Evolutionary conservation across 2,329 filamentous ascomycete genomes (phyloP).

Genomic region (Colletotrichum cereale): DNA sequence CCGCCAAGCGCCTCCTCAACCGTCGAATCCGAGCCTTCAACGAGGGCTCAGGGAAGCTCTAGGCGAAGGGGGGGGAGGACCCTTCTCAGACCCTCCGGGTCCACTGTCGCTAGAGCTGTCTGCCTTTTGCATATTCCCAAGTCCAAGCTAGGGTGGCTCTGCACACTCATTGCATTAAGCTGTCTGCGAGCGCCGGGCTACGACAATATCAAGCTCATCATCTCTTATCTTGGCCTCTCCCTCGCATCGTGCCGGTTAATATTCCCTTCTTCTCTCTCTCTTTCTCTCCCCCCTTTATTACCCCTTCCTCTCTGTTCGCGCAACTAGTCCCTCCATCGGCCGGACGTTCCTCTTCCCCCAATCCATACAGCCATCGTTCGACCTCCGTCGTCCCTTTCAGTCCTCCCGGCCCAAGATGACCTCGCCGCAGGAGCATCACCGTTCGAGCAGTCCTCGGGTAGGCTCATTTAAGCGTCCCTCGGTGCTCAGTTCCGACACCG

Average conservation of each 20-base stretch:
- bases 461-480: conserved; percentile 44
- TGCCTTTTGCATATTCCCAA: neutral
- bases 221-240: conserved; percentile 37
- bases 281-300: conserved; percentile 11
- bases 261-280: conserved; percentile 1
- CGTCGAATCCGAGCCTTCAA: conserved; percentile 22
- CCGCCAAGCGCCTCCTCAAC: conserved; percentile 26
- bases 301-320: neutral
- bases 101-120: conserved; percentile 22
- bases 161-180: conserved; percentile 10
- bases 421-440: conserved; percentile 33
- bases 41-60: conserved; percentile 6
- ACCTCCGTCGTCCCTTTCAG: conserved; percentile 8
- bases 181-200: conserved; percentile 4
- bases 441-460: conserved; percentile 35
- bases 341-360: neutral
- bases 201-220: conserved; percentile 39
- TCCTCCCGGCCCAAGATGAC: conserved; percentile 28
- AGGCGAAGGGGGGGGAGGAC: conserved; percentile 2
- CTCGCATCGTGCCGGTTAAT: conserved; percentile 21
- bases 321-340: neutral
- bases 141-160: neutral
- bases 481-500: conserved; percentile 51
- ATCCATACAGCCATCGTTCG: neutral
- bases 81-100: conserved; percentile 30